Percentiles rank a stretch among this genome's conserved stretches.
phyloP scores from a whole-genome alignment of 2,329 filamentous ascomycete genomes.

The Venturia effusa region DNA sequence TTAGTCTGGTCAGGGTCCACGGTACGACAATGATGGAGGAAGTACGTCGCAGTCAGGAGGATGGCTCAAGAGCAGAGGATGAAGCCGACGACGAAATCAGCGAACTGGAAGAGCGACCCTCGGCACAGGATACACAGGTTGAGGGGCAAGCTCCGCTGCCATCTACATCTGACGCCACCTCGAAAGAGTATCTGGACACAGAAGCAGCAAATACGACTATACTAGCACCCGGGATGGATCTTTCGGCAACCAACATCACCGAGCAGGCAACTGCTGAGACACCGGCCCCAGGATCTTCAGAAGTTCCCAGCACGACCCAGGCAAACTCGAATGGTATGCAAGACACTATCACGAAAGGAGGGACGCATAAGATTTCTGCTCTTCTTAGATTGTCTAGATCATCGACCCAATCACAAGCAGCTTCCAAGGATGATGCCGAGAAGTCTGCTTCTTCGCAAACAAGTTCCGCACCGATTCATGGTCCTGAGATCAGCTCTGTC shows the following conservation, averaged over 20 bases:
- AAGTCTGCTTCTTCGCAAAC: background rate
- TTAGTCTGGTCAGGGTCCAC: constrained; percentile 84
- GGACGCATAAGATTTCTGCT: background rate
- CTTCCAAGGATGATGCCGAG: background rate
- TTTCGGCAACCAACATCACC: background rate
- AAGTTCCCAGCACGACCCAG: background rate
- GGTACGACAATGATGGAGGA: constrained; percentile 92
- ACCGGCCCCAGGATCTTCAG: background rate
- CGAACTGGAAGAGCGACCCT: background rate
- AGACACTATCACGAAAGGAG: background rate
- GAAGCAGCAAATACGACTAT: background rate
- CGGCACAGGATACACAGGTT: background rate
- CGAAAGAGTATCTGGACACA: background rate
- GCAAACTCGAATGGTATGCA: background rate
- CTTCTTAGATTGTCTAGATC: background rate
- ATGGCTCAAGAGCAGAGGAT: constrained; percentile 45
- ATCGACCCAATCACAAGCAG: background rate
- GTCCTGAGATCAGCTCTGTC: background rate
- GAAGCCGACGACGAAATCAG: constrained; percentile 16
- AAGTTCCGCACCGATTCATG: background rate
- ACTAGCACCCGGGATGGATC: background rate
- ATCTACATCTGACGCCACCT: background rate
- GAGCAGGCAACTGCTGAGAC: background rate
- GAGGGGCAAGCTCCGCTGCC: background rate
- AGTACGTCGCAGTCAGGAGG: constrained; percentile 69